Evolutionary conservation across 441 rosid genomes (phyloP).

Genomic region (Erodium texanum): DNA sequence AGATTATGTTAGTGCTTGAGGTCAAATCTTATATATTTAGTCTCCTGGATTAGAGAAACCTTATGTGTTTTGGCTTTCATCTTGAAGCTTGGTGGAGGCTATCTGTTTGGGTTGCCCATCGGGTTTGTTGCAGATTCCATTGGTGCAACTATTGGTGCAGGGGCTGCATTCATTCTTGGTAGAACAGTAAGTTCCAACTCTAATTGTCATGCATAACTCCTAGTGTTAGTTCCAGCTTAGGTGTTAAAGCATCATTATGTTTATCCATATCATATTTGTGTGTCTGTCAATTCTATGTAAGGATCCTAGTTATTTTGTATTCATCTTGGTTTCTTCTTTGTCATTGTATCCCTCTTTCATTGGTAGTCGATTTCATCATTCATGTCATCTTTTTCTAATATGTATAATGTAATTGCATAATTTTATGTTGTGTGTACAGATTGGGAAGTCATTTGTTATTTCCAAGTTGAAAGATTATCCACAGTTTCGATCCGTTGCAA

Average conservation of each 20-base stretch:
- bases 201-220: neutral
- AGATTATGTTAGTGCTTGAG: neutral
- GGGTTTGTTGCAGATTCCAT: slow-evolving; percentile 93
- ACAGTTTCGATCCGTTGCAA: slow-evolving; percentile 71
- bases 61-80: slow-evolving; percentile 15
- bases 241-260: neutral
- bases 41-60: neutral
- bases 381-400: neutral
- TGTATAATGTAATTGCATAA: neutral
- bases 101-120: slow-evolving; percentile 87
- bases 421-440: slow-evolving; percentile 31
- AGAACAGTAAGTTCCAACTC: slow-evolving; percentile 51
- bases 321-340: neutral
- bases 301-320: neutral
- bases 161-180: slow-evolving; percentile 91
- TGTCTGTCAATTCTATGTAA: neutral
- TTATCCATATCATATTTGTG: neutral
- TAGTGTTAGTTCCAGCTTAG: neutral
- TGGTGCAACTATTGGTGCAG: slow-evolving; percentile 88
- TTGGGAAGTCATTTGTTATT: slow-evolving; percentile 72
- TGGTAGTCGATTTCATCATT: neutral
- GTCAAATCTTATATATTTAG: neutral
- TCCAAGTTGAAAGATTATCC: slow-evolving; percentile 91
- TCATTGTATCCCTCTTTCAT: neutral
- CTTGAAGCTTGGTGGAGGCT: slow-evolving; percentile 95